Evolutionary conservation across 2,329 filamentous ascomycete species (phyloP).

Genomic region (Calonectria naviculata): DNA sequence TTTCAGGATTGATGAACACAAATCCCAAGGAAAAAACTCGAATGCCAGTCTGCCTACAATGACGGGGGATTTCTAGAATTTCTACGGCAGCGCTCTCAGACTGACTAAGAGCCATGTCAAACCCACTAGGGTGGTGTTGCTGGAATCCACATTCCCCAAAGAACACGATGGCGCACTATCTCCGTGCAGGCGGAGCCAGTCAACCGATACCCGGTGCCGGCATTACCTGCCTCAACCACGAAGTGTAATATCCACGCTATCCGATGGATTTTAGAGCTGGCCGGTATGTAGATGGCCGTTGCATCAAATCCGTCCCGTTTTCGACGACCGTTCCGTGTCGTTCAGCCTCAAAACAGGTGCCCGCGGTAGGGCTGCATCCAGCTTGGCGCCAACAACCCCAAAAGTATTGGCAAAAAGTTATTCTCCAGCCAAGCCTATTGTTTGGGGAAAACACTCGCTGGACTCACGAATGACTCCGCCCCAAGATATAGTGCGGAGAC

Average conservation of each 20-base stretch:
- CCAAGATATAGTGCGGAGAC: background rate
- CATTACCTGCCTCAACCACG: background rate
- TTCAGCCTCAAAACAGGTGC: no score
- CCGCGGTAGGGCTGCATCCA: background rate
- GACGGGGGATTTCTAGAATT: background rate
- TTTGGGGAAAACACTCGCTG: background rate
- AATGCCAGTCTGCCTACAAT: background rate
- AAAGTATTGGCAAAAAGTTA: background rate
- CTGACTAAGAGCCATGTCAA: background rate
- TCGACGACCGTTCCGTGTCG: no score
- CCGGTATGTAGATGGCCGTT: no score
- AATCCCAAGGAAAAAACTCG: no score
- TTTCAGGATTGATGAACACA: no score
- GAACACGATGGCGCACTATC: background rate
- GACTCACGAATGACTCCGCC: background rate
- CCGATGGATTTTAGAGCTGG: background rate
- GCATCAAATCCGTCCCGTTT: no score
- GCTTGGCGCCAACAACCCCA: background rate
- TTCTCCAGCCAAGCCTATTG: background rate
- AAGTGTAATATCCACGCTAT: background rate
- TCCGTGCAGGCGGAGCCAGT: background rate
- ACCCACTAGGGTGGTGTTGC: background rate
- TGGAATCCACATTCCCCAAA: background rate
- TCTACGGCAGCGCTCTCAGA: background rate
- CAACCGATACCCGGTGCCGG: background rate